Evolutionary conservation across 2,329 filamentous ascomycete species (phyloP), one percentile per base, ranked within the genome.

Genomic region (Eutypa lata): DNA sequence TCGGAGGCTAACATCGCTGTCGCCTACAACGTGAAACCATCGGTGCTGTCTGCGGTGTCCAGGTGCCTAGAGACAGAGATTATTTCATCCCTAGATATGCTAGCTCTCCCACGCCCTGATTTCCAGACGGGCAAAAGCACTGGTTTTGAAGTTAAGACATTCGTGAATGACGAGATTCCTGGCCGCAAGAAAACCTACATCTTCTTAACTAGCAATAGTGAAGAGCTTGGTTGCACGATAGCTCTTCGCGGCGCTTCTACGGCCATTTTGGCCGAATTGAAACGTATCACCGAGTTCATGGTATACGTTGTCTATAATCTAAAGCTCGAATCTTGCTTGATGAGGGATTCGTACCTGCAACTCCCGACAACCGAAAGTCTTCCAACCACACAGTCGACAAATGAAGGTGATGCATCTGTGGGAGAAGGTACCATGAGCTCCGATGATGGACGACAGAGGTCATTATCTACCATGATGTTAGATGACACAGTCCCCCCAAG

Each of bases 291-390:
- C 11, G 94, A 99, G 67, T 97, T 99, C 67, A 97, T 99, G 93
- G 89, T 95, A 37, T 99, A 97, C 62, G 95, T 99, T 19, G 92
- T 97, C 13, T 99, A 99, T 72, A 99, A 97, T 63, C 78, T 99
- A 50, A 96, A 96, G 67, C 80, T 99, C 14, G 94, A 99, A 72
- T 96, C 94, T 1, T 96, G 90, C 61, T 76, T 99, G 45, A 90
- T 99, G 81, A 83, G 90, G 49, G 94, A 99, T 68, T 92, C 96
- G 63, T 96, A 91, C 61, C 88, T 96, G 16, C 83, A 92, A 56
- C 87, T 95, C 21, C 91, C 91, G 1, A 79, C 82, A 1, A 80
- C 81, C 26, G 75, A 79, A 8, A 79, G 83, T 3, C 67, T 68
- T 52, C 71, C 65, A 31, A 76, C 66, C 16, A 70, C 63, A 24